phyloP scores from a whole-genome alignment of 345 rosid species.

The Xanthoceras sorbifolium region DNA sequence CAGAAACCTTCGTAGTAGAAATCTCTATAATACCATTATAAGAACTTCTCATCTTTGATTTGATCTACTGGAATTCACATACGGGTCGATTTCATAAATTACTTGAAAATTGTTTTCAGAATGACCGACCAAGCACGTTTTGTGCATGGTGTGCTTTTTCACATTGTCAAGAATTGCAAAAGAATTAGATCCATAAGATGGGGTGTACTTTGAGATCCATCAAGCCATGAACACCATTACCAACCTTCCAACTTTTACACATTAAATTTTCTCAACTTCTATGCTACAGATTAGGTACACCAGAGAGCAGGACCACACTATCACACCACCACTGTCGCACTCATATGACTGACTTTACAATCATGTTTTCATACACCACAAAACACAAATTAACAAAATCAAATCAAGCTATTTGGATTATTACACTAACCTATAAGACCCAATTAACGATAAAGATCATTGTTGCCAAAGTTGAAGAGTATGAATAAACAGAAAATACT shows the following conservation, averaged over 20 bases:
- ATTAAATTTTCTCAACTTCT: slow-evolving; percentile 17
- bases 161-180: slow-evolving; percentile 2
- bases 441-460: neutral
- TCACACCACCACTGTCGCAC: neutral
- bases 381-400: neutral
- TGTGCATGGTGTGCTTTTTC: neutral
- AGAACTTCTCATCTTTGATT: neutral
- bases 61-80: neutral
- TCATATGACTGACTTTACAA: neutral
- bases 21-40: neutral
- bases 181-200: neutral
- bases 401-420: neutral
- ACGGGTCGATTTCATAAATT: neutral
- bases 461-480: neutral
- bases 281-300: neutral
- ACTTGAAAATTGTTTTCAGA: neutral
- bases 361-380: neutral
- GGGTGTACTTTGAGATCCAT: neutral
- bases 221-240: neutral
- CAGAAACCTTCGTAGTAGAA: neutral
- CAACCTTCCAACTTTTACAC: neutral
- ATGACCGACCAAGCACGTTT: neutral
- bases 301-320: neutral
- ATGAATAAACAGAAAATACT: neutral
- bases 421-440: neutral